Conservation (phyloP, 768 basidiomycete genomes). For the Gymnopilus dilepis region DNA sequence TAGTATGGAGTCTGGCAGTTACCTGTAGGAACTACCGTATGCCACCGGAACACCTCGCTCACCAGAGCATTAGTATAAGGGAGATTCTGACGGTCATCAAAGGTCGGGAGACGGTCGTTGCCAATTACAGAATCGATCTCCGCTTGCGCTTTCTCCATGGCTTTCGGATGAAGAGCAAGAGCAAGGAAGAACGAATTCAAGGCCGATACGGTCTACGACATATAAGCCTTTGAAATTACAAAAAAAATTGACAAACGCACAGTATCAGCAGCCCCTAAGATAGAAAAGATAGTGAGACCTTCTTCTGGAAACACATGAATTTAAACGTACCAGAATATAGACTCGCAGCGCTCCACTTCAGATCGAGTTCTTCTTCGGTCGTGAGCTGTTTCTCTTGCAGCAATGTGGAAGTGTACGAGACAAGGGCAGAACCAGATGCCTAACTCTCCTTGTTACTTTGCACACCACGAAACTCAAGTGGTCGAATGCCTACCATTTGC, state of each 20-base stretch:
- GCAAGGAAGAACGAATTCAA: conserved; percentile 68
- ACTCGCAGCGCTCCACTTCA: conserved; percentile 72
- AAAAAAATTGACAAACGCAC: conserved; percentile 35
- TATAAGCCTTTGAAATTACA: neutral
- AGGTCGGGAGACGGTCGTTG: conserved; percentile 62
- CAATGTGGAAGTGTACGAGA: conserved; percentile 63
- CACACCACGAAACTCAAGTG: conserved; percentile 13
- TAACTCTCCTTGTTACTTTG: conserved; percentile 28
- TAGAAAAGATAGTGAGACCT: neutral
- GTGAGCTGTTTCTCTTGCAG: conserved; percentile 56
- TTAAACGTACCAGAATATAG: conserved; percentile 52
- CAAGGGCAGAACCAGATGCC: conserved; percentile 61
- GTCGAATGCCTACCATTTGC: conserved; percentile 51
- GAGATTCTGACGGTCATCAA: conserved; percentile 58
- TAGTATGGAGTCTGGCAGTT: neutral
- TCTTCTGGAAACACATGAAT: conserved; percentile 1
- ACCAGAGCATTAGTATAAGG: conserved; percentile 66
- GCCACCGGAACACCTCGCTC: conserved; percentile 63
- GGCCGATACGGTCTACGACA: conserved; percentile 60
- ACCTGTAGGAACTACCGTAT: conserved; percentile 51
- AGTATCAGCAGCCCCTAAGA: conserved; percentile 61
- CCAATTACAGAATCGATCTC: conserved; percentile 69
- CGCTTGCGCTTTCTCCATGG: conserved; percentile 60
- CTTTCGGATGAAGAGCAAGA: conserved; percentile 61
- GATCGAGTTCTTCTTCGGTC: conserved; percentile 60